A percentile compares a stretch with the other conserved stretches of the same genome.
These are phyloP conservation scores for Aureobasidium sp. DNA, from an alignment of 2,329 filamentous ascomycete species.

Conservation along the genomic window DNA sequence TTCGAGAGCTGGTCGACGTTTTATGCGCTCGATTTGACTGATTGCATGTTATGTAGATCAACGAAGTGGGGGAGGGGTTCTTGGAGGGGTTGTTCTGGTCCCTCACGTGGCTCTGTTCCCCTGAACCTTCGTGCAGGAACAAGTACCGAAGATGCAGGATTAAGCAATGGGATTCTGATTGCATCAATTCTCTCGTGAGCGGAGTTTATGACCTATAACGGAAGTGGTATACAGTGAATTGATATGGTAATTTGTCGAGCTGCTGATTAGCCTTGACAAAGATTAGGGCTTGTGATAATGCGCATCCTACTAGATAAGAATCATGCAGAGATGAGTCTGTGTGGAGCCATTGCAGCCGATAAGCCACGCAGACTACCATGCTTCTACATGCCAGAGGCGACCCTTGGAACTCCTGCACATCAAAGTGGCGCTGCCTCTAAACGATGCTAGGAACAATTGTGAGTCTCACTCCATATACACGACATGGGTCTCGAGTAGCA, in stretches of 20 bases:
- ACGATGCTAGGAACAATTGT: not conserved
- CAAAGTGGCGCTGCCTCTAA: not conserved
- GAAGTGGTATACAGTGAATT: not conserved
- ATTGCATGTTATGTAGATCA: not conserved
- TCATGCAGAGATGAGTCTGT: not conserved
- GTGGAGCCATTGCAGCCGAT: not conserved
- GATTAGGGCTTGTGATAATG: not conserved
- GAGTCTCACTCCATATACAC: not conserved
- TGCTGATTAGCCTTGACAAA: not conserved
- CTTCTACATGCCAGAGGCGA: not conserved
- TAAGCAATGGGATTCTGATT: not conserved
- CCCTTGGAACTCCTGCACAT: not conserved
- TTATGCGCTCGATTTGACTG: not conserved
- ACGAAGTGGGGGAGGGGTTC: not conserved
- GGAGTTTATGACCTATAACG: not conserved
- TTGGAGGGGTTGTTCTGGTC: not conserved
- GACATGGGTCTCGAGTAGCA: not conserved
- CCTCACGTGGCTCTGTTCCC: not conserved
- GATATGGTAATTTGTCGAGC: not conserved
- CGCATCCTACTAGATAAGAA: not conserved
- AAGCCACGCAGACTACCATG: too few species aligned
- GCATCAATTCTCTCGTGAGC: not conserved
- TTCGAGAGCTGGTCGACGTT: not conserved
- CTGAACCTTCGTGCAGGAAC: not conserved
- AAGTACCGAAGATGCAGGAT: not conserved